These are phyloP conservation scores for Coemansia sp. DNA, from an alignment of 192 early-diverging fungal species.

Conservation along the genomic window DNA sequence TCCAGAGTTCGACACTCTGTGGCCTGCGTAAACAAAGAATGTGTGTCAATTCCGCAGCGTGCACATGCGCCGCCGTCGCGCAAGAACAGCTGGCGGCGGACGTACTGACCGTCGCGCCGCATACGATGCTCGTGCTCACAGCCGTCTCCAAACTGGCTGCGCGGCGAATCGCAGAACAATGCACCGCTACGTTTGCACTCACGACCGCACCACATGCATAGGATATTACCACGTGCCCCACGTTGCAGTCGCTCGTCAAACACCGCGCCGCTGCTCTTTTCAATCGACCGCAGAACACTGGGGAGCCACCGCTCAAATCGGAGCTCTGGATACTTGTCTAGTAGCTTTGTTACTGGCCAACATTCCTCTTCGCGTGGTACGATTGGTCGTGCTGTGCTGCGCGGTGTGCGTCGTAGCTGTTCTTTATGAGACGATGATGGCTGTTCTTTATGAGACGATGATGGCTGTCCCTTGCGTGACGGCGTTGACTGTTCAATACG, in stretches of 20 bases:
- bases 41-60: slow-evolving; percentile 37
- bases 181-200: slow-evolving; percentile 15
- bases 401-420: slow-evolving; percentile 8
- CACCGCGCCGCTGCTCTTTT: slow-evolving; percentile 14
- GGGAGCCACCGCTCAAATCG: slow-evolving; percentile 50
- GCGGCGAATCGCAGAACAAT: slow-evolving; percentile 27
- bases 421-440: background rate
- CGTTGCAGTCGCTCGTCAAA: slow-evolving; percentile 43
- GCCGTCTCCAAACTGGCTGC: slow-evolving; percentile 28
- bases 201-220: slow-evolving; percentile 47
- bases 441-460: background rate
- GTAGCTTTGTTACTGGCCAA: slow-evolving; percentile 39
- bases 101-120: slow-evolving; percentile 44
- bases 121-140: slow-evolving; percentile 52
- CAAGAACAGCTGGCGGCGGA: slow-evolving; percentile 37
- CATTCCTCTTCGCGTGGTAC: slow-evolving; percentile 40
- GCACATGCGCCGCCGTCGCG: slow-evolving; percentile 49
- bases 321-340: slow-evolving; percentile 40
- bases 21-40: slow-evolving; percentile 27
- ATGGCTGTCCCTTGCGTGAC: background rate
- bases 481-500: background rate
- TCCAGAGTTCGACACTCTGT: slow-evolving; percentile 23
- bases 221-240: slow-evolving; percentile 23
- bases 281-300: slow-evolving; percentile 18
- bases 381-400: slow-evolving; percentile 23